phyloP scores from a whole-genome alignment of 805 yeast species.

The Saccharomycopsis amapae region DNA sequence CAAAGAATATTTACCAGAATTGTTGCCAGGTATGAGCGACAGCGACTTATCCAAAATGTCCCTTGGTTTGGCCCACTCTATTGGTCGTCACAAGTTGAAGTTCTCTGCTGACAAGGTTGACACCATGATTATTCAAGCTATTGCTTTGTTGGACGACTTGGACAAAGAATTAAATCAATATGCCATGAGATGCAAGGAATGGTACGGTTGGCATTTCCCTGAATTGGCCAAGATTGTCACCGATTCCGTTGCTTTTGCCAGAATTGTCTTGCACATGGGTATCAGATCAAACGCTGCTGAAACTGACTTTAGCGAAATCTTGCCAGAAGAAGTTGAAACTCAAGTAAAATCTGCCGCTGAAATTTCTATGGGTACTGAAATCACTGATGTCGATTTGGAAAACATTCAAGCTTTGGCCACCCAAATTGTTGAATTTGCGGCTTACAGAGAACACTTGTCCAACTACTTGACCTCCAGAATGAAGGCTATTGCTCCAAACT shows the following conservation, averaged over 20 bases:
- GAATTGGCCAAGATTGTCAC: conserved; percentile 95
- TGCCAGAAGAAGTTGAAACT: conserved; percentile 90
- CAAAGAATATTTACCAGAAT: conserved; percentile 87
- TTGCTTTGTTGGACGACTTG: conserved; percentile 90
- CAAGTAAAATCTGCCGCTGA: conserved; percentile 95
- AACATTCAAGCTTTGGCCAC: conserved; percentile 90
- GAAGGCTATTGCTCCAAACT: conserved; percentile 98
- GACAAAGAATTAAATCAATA: conserved; percentile 97
- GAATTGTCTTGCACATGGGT: conserved; percentile 91
- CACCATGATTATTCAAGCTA: conserved; percentile 98
- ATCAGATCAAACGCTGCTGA: conserved; percentile 84
- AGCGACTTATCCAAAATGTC: conserved; percentile 88
- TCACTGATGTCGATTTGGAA: conserved; percentile 80
- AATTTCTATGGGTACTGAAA: conserved; percentile 99
- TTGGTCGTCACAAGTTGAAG: conserved; percentile 96
- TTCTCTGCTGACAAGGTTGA: conserved; percentile 98
- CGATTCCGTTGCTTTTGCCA: conserved; percentile 94
- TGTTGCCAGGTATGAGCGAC: conserved; percentile 88
- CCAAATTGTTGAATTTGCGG: conserved; percentile 92
- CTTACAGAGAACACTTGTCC: conserved; percentile 92
- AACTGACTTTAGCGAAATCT: conserved; percentile 80
- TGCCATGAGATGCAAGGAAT: conserved; percentile 98
- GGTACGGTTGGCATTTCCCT: conserved; percentile 99
- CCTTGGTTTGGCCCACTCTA: conserved; percentile 95
- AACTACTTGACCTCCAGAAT: conserved; percentile 88